Conservation (phyloP, 306 rosid species). For the Quercus engelmannii region DNA sequence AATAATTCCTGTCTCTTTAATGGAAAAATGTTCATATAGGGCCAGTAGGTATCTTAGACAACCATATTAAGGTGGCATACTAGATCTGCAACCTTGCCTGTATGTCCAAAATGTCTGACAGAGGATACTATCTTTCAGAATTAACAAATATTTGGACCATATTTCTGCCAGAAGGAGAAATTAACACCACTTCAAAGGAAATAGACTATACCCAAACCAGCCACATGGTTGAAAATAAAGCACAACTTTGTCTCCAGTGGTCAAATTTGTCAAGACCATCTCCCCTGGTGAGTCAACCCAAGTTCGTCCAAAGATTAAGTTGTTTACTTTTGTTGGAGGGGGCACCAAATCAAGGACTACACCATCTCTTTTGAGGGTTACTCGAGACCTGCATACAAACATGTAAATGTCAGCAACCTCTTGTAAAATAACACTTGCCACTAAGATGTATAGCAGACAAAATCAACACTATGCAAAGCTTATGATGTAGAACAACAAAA, state of each 20-base stretch:
- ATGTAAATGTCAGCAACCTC: not conserved
- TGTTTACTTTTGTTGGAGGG: conserved; percentile 82
- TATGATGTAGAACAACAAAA: not conserved
- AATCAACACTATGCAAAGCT: not conserved
- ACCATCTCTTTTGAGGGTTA: conserved; percentile 74
- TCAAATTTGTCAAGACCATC: conserved; percentile 71
- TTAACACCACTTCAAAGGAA: conserved; percentile 12
- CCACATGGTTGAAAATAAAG: conserved; percentile 93
- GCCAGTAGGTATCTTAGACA: not conserved
- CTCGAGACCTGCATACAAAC: conserved; percentile 66
- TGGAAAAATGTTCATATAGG: not conserved
- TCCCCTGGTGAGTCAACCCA: conserved; percentile 91
- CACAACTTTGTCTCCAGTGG: conserved; percentile 86
- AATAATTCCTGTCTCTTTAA: not conserved
- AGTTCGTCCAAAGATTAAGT: conserved; percentile 86
- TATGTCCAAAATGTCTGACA: conserved; percentile 1
- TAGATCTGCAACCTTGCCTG: not conserved
- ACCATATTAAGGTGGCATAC: not conserved
- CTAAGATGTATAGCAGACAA: not conserved
- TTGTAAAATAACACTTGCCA: not conserved
- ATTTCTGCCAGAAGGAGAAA: conserved; percentile 3
- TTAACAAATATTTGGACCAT: not conserved
- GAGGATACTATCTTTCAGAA: not conserved
- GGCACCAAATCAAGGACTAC: conserved; percentile 83
- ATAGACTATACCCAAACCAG: conserved; percentile 75